Evolutionary conservation across 805 yeast genomes (phyloP), one percentile per base, ranked within the genome.

Genomic region (Ascoidea rubescens): DNA sequence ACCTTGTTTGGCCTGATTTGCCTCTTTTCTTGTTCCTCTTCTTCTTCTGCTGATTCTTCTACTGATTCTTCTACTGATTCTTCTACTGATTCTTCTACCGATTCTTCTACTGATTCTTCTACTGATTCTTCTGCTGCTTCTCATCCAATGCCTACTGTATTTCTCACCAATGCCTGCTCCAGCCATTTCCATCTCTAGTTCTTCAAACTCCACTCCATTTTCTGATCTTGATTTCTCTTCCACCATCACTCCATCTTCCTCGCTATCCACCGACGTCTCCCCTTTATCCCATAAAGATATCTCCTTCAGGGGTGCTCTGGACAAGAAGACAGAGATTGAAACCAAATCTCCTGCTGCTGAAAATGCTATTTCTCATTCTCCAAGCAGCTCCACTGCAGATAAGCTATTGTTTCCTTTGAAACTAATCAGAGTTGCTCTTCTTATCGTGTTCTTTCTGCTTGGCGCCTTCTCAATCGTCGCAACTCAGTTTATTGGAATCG

Each of bases 381-480:
- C 43, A 37, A 37, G 14, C 8, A 37, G 14, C 2, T 37, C 14
- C 8, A 10, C 43, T 37, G 14, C 8, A 2, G 14, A 37, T 10
- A 37, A 37, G 8, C 14, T 37, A 37, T 10, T 10, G 55, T 14
- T 54, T 67, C 10, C 28, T 2, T 62, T 59, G 33, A 65, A 64
- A 46, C 16, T 60, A 5, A 37, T 59, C n/a, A 53, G 67, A 32
- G 53, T 67, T 14, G 53, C 51, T 1, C 55, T 65, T 14, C 53
- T 64, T 5, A 54, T 64, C 1, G 1, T 59, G 0, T 50, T 62
- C 2, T 70, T 70, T 53, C 32, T 63, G 14, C 53, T 65, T 1
- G 78, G 80, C 2, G 60, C 70, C 31, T 3, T 77, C 1, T 63
- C 79, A 6, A 71, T 80, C 45, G 72, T 75, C 5, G 48, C 62